phyloP scores from a whole-genome alignment of 768 basidiomycete species.

The Phylloporus sp. region DNA sequence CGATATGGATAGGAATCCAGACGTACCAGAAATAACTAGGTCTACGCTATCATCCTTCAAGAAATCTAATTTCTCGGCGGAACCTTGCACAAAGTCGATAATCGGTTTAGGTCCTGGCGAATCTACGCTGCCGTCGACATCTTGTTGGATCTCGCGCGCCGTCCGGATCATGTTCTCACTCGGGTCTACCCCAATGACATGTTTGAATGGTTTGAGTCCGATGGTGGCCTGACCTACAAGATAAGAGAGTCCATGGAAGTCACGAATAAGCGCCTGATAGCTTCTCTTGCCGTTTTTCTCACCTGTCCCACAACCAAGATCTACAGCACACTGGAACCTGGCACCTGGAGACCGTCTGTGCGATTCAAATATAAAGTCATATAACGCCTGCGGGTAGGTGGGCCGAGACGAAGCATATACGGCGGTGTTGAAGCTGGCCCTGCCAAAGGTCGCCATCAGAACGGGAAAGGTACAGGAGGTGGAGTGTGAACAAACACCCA shows the following conservation, averaged over 20 bases:
- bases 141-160: slow-evolving; percentile 32
- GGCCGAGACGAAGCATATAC: slow-evolving; percentile 60
- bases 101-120: slow-evolving; percentile 9
- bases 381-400: slow-evolving; percentile 64
- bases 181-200: slow-evolving; percentile 73
- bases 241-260: slow-evolving; percentile 16
- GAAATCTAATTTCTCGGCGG: slow-evolving; percentile 52
- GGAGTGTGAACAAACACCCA: not conserved
- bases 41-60: slow-evolving; percentile 55
- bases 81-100: slow-evolving; percentile 32
- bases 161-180: slow-evolving; percentile 63
- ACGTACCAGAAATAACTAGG: slow-evolving; percentile 59
- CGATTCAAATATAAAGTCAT: slow-evolving; percentile 54
- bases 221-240: slow-evolving; percentile 63
- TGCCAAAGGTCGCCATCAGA: slow-evolving; percentile 69
- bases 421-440: slow-evolving; percentile 59
- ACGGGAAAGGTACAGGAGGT: not conserved
- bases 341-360: slow-evolving; percentile 35
- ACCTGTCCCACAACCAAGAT: slow-evolving; percentile 83
- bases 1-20: not conserved
- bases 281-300: not conserved
- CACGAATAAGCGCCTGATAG: too few relatives aligned
- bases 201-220: slow-evolving; percentile 49
- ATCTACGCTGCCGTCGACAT: slow-evolving; percentile 12
- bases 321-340: slow-evolving; percentile 56